Evolutionary conservation across 768 basidiomycete species (phyloP).

Genomic region (Macrolepiota fuliginosa): DNA sequence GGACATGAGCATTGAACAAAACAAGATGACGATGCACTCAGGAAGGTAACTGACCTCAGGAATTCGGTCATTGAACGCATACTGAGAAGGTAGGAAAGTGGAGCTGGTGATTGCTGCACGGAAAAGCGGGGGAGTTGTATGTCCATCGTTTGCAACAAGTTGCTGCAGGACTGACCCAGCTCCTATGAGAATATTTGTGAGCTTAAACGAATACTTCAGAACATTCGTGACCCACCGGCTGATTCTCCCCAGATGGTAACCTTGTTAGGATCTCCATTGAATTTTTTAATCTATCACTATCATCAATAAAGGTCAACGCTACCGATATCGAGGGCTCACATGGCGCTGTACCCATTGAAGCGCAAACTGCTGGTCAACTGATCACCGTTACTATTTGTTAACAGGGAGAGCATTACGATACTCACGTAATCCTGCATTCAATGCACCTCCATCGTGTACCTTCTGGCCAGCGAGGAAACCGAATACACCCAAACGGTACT

Average conservation of each 20-base stretch:
- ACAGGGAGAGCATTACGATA: conserved; percentile 1
- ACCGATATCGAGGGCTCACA: conserved; percentile 20
- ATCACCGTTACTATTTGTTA: neutral
- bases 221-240: conserved; percentile 16
- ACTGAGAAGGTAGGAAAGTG: too few species aligned
- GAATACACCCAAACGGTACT: conserved; percentile 43
- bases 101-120: too few species aligned
- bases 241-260: conserved; percentile 46
- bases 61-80: too few species aligned
- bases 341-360: conserved; percentile 40
- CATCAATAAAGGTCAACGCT: neutral
- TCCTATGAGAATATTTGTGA: too few species aligned
- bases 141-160: too few species aligned
- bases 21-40: too few species aligned
- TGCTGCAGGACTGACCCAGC: too few species aligned
- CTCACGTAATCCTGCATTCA: conserved; percentile 49
- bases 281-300: conserved; percentile 31
- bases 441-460: conserved; percentile 38
- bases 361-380: conserved; percentile 45
- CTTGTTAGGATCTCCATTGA: conserved; percentile 36
- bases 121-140: too few species aligned
- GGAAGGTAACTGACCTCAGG: too few species aligned
- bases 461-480: conserved; percentile 44
- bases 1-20: too few species aligned
- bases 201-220: too few species aligned